Conservation (phyloP, 2,329 filamentous ascomycete species). For the Talaromyces albobiverticillius region DNA sequence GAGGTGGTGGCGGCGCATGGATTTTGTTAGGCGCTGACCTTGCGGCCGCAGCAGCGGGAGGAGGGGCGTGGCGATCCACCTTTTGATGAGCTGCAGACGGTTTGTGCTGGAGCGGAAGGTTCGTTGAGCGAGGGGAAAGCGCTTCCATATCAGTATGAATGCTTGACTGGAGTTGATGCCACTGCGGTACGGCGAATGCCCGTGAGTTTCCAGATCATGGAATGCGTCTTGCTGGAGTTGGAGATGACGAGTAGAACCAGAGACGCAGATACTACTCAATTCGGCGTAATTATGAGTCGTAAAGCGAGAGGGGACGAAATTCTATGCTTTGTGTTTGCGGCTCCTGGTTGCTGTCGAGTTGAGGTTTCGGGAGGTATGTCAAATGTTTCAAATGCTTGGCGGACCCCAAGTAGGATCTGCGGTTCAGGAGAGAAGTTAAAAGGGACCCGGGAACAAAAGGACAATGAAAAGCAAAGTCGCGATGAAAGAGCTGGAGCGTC, state of each 20-base stretch:
- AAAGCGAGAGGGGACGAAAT: neutral
- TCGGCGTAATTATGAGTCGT: neutral
- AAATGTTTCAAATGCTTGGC: conserved; percentile 5
- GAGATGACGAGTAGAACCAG: conserved; percentile 3
- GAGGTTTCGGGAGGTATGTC: conserved; percentile 6
- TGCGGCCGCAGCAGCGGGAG: conserved; percentile 27
- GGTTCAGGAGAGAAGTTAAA: conserved; percentile 10
- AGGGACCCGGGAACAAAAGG: neutral
- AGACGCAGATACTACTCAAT: neutral
- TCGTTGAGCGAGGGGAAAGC: conserved; percentile 48
- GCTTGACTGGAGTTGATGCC: neutral
- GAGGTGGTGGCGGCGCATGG: conserved; percentile 46
- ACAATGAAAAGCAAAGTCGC: neutral
- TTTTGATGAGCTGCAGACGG: conserved; percentile 37
- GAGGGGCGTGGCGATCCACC: conserved; percentile 32
- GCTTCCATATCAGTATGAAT: conserved; percentile 42
- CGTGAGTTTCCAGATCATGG: conserved; percentile 2
- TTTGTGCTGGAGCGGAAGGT: conserved; percentile 45
- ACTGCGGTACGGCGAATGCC: conserved; percentile 1
- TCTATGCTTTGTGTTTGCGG: neutral
- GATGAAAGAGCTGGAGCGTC: neutral
- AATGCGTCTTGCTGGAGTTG: neutral
- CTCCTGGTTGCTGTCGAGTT: neutral
- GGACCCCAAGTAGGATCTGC: conserved; percentile 14
- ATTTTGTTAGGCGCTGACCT: conserved; percentile 38